Evolutionary conservation across 257 asterid species (phyloP).

Genomic region (Handroanthus guayacan): DNA sequence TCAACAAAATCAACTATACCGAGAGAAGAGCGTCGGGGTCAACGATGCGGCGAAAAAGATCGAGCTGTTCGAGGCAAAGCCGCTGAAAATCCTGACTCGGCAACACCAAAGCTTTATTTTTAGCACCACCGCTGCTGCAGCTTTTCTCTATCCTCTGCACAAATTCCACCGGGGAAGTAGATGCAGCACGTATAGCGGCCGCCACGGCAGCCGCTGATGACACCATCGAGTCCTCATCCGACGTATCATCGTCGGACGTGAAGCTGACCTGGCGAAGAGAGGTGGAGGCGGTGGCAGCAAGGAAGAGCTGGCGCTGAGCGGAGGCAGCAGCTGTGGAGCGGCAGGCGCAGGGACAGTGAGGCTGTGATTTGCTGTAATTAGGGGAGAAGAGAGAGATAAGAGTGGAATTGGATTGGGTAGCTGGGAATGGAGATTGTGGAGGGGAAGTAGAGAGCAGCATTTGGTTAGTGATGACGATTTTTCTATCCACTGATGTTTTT

Average conservation of each 20-base stretch:
- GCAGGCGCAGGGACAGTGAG: constrained; percentile 49
- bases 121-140: constrained; percentile 37
- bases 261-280: constrained; percentile 61
- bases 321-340: constrained; percentile 54
- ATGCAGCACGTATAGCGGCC: constrained; percentile 68
- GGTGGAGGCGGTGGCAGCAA: constrained; percentile 52
- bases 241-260: constrained; percentile 47
- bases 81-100: constrained; percentile 90
- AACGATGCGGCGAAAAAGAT: constrained; percentile 84
- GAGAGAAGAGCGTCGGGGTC: constrained; percentile 78
- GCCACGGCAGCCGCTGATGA: constrained; percentile 85
- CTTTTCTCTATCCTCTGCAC: constrained; percentile 69
- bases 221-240: constrained; percentile 51
- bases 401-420: constrained; percentile 40
- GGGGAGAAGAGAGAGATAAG: constrained; percentile 40
- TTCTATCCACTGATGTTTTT: background rate
- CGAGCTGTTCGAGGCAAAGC: constrained; percentile 85
- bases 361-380: constrained; percentile 39
- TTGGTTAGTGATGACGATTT: constrained; percentile 32
- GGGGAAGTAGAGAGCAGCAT: constrained; percentile 71
- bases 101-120: constrained; percentile 62
- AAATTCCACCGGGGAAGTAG: constrained; percentile 94
- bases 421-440: constrained; percentile 58
- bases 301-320: constrained; percentile 52
- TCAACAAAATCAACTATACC: constrained; percentile 44